A percentile compares a stretch with the other conserved stretches of the same genome.
Evolutionary conservation across 2,329 filamentous ascomycete genomes (phyloP).

Genomic region (Apiospora rasikravindrae): DNA sequence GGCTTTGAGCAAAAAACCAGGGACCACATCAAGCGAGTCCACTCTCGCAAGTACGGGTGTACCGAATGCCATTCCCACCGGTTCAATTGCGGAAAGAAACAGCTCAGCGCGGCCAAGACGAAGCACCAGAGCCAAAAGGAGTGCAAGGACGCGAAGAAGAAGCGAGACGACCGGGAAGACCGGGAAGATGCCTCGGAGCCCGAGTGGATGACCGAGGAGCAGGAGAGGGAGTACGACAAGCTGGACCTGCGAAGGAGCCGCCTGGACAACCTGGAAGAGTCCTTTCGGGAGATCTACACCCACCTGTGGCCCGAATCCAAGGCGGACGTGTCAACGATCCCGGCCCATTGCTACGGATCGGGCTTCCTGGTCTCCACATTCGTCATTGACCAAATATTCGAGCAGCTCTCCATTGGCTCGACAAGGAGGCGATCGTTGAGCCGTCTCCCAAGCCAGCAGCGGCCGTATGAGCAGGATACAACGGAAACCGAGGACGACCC

Average conservation of each 20-base stretch:
- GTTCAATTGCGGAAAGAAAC: not conserved
- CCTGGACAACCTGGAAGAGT: not conserved
- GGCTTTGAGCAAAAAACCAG: not conserved
- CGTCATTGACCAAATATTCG: not conserved
- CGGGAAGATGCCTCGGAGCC: not conserved
- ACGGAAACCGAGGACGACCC: not conserved
- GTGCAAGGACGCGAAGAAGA: not conserved
- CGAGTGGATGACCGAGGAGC: conserved; percentile 19
- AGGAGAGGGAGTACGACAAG: not conserved
- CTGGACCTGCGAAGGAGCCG: not conserved
- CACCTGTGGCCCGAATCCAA: not conserved
- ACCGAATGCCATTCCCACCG: not conserved
- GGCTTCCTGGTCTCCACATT: not conserved
- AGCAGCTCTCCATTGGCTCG: not conserved
- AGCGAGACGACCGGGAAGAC: not conserved
- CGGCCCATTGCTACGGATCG: not conserved
- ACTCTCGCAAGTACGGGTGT: conserved; percentile 6
- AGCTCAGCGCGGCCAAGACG: not conserved
- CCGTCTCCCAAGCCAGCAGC: not conserved
- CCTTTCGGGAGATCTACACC: conserved; percentile 1
- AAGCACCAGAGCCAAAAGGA: not conserved
- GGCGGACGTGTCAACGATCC: not conserved
- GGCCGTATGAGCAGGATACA: not conserved
- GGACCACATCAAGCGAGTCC: conserved; percentile 15
- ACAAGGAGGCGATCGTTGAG: no score